These are phyloP conservation scores for Lantana camara DNA, from an alignment of 257 asterid genomes.

Conservation along the genomic window DNA sequence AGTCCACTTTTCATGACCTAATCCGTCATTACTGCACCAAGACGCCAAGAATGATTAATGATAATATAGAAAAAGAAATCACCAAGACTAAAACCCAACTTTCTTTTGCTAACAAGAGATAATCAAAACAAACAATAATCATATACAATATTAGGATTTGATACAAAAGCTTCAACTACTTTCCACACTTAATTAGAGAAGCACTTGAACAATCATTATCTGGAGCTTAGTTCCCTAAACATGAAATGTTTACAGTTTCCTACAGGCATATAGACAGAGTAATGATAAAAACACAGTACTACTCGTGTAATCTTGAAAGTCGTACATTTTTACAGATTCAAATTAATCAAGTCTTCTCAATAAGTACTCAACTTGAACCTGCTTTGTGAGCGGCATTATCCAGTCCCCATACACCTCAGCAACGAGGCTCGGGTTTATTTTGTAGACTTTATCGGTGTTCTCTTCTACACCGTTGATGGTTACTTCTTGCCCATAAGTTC, in stretches of 20 bases:
- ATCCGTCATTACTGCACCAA: too few relatives aligned
- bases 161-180: too few relatives aligned
- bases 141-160: too few relatives aligned
- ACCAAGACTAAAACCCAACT: too few relatives aligned
- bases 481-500: conserved; percentile 76
- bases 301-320: not conserved
- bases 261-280: conserved; percentile 1
- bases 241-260: not conserved
- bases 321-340: not conserved
- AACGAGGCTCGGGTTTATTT: conserved; percentile 71
- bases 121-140: too few relatives aligned
- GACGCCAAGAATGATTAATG: too few relatives aligned
- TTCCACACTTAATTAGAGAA: too few relatives aligned
- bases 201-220: not conserved
- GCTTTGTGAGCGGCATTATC: conserved; percentile 97
- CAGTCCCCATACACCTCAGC: conserved; percentile 75
- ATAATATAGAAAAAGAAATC: too few relatives aligned
- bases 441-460: conserved; percentile 54
- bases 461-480: conserved; percentile 32
- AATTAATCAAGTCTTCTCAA: conserved; percentile 71
- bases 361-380: conserved; percentile 83
- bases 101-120: too few relatives aligned
- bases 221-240: not conserved
- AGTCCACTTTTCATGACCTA: too few relatives aligned
- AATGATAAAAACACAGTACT: not conserved